Conservation (phyloP, 2,329 filamentous ascomycete species). For the Hypoxylon sp. region DNA sequence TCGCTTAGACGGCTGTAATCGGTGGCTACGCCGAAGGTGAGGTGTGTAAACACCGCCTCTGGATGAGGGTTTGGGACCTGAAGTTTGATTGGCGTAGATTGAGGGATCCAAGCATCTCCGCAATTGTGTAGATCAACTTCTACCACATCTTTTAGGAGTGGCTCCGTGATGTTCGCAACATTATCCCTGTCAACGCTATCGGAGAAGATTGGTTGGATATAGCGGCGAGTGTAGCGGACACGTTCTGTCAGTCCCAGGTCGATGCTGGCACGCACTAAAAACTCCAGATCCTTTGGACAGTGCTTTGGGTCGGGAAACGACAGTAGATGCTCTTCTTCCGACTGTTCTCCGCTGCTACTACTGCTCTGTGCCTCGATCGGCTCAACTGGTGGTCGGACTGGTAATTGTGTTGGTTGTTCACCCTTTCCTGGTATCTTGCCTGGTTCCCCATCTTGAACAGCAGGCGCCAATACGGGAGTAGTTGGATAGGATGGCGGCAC, state of each 20-base stretch:
- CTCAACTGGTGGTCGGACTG: constrained; percentile 1
- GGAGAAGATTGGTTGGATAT: constrained; percentile 57
- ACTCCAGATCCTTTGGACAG: constrained; percentile 48
- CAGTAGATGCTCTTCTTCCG: constrained; percentile 21
- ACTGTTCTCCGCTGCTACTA: not conserved
- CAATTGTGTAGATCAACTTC: constrained; percentile 53
- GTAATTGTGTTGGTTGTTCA: not conserved
- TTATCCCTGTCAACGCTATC: constrained; percentile 54
- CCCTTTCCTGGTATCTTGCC: constrained; percentile 1
- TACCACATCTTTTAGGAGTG: constrained; percentile 54
- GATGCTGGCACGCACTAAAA: constrained; percentile 46
- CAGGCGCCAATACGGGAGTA: constrained; percentile 1
- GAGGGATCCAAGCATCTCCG: constrained; percentile 44
- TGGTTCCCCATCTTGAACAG: constrained; percentile 13
- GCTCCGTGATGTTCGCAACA: constrained; percentile 55
- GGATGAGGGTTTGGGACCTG: constrained; percentile 62
- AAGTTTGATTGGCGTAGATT: constrained; percentile 61
- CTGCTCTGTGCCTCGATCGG: not conserved
- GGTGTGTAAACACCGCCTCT: constrained; percentile 60
- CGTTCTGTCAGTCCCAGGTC: constrained; percentile 56
- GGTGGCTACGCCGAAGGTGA: constrained; percentile 71
- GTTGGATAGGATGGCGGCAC: constrained; percentile 31
- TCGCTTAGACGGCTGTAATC: constrained; percentile 63
- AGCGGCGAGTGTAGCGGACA: constrained; percentile 61
- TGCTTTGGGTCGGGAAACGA: constrained; percentile 35